Evolutionary conservation across 2,329 filamentous ascomycete species (phyloP).

Genomic region (Talaromyces sp.): DNA sequence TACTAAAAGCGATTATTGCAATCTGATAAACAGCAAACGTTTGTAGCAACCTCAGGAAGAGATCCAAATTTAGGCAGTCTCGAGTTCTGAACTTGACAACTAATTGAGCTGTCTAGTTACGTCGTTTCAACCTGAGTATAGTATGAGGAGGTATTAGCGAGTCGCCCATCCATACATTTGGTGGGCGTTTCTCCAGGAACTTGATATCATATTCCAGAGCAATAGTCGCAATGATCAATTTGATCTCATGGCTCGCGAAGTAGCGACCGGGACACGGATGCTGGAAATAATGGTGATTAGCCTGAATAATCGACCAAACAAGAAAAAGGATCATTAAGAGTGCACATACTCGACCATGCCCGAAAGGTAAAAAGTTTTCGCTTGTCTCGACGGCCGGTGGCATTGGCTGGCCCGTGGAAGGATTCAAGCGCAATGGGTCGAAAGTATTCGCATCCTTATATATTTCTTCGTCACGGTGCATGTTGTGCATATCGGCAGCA

Average conservation of each 20-base stretch:
- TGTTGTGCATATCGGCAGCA: not conserved
- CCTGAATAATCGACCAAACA: not conserved
- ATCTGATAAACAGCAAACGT: too few relatives aligned
- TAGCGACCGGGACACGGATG: not conserved
- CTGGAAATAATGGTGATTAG: not conserved
- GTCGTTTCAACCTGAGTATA: not conserved
- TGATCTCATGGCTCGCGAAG: conserved; percentile 4
- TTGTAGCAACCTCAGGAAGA: too few relatives aligned
- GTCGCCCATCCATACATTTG: conserved; percentile 1
- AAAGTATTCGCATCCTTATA: conserved; percentile 3
- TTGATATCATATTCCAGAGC: not conserved
- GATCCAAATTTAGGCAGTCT: not conserved
- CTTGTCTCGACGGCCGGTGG: not conserved
- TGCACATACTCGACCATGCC: conserved; percentile 2
- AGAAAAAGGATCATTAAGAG: not conserved
- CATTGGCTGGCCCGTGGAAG: not conserved
- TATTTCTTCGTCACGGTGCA: conserved; percentile 5
- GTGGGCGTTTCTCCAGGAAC: not conserved
- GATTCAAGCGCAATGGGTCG: not conserved
- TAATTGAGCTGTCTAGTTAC: not conserved
- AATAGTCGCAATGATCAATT: not conserved
- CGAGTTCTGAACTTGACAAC: not conserved
- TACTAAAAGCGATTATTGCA: not conserved
- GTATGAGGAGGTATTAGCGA: conserved; percentile 3
- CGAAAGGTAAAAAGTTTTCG: conserved; percentile 1